Evolutionary conservation across 306 rosid species (phyloP).

Genomic region (Mimosa pudica): DNA sequence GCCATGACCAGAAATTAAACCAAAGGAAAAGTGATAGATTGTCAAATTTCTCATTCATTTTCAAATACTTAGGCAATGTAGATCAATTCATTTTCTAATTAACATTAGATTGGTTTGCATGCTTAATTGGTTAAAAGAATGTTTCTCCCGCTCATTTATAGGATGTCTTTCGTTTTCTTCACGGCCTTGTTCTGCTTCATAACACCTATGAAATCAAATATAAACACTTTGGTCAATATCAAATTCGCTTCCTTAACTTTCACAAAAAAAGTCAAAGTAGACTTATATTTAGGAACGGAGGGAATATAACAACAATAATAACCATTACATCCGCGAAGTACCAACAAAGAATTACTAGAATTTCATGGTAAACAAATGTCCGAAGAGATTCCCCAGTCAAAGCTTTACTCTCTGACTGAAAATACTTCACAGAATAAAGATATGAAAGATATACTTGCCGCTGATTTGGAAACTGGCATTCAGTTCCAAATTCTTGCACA

Average conservation of each 20-base stretch:
- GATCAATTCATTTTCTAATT: constrained; percentile 19
- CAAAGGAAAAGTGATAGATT: constrained; percentile 10
- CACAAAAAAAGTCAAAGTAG: too few species aligned
- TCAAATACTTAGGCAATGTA: not conserved
- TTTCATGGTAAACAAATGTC: constrained; percentile 96
- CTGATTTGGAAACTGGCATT: constrained; percentile 84
- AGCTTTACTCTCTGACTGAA: constrained; percentile 86
- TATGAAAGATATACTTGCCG: constrained; percentile 96
- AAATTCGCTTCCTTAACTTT: too few species aligned
- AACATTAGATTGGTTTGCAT: constrained; percentile 28
- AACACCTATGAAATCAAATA: constrained; percentile 56
- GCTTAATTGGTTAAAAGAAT: constrained; percentile 67
- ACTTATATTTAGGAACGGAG: too few species aligned
- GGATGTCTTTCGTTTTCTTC: constrained; percentile 96
- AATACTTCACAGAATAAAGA: constrained; percentile 95
- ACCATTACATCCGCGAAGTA: too few species aligned
- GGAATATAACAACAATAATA: too few species aligned
- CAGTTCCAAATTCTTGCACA: constrained; percentile 98
- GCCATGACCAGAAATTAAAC: not conserved
- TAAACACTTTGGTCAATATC: constrained; percentile 3
- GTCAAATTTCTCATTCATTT: not conserved
- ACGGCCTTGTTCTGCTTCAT: constrained; percentile 78
- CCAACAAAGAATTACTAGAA: constrained; percentile 56
- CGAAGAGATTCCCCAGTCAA: constrained; percentile 94
- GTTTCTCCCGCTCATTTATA: constrained; percentile 78